phyloP scores from a whole-genome alignment of 2,329 filamentous ascomycete genomes.

The Xylaria arbuscula region DNA sequence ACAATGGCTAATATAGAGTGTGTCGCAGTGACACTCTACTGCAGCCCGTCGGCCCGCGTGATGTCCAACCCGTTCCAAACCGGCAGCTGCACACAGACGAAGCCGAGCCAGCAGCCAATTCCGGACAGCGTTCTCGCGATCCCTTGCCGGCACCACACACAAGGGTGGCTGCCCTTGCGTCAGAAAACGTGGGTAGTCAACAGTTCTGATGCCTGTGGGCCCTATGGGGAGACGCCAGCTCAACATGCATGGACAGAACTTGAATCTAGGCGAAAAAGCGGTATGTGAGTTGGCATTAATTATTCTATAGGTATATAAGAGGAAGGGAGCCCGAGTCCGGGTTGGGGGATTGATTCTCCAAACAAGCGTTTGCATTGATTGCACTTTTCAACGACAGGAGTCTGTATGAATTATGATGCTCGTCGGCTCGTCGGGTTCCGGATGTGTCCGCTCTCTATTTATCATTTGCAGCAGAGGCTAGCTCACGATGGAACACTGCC shows the following conservation, averaged over 20 bases:
- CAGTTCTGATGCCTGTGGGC: constrained; percentile 45
- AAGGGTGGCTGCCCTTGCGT: constrained; percentile 36
- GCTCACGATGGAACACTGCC: constrained; percentile 31
- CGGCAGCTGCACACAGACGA: constrained; percentile 29
- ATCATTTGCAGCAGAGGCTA: constrained; percentile 22
- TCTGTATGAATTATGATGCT: constrained; percentile 9
- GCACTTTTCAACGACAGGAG: constrained; percentile 14
- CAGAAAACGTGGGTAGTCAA: constrained; percentile 36
- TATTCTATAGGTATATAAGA: constrained; percentile 43
- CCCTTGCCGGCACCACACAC: constrained; percentile 28
- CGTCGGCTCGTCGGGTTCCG: neutral
- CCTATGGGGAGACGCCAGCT: constrained; percentile 51
- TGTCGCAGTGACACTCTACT: constrained; percentile 31
- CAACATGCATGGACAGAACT: constrained; percentile 51
- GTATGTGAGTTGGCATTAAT: constrained; percentile 47
- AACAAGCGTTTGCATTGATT: constrained; percentile 15
- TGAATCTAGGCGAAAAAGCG: constrained; percentile 50
- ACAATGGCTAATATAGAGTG: constrained; percentile 6
- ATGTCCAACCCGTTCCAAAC: constrained; percentile 23
- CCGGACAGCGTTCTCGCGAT: constrained; percentile 27
- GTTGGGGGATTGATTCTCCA: constrained; percentile 8
- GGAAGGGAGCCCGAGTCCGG: constrained; percentile 29
- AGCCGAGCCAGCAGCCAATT: constrained; percentile 31
- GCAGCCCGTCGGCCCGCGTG: constrained; percentile 34
- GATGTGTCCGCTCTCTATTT: constrained; percentile 9